Base-by-base conservation (phyloP, 2,329 filamentous ascomycete genomes). In the Colletotrichum agaves region DNA sequence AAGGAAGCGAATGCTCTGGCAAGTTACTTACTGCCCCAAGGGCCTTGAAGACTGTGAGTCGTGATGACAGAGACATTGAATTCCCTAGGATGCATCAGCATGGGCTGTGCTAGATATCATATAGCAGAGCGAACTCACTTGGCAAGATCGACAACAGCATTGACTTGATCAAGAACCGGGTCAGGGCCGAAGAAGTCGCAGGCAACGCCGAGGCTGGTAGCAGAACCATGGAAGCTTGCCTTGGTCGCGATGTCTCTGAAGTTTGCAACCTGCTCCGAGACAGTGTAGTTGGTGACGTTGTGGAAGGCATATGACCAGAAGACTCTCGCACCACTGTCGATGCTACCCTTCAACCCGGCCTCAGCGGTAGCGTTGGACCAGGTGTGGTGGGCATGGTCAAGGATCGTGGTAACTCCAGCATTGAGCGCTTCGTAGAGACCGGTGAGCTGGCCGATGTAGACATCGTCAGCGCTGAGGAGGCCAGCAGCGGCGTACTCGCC, bases 381-480 rank as follows among this genome's bases (percentile, higher is more conserved):
- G 0, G 78, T 85, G 31, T 84, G 78, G 39, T 85, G 83, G 1
- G 85, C 85, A 55, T 87, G 84, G 61, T 88, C 85, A 0, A 88
- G 76, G 0, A 79, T 78, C 0, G 83, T 84, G 0, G 85, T 88
- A 10, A 86, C 84, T 4, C 85, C 85, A 0, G 82, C 83, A 33
- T 85, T 82, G n/a, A 87, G 71, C 0, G 81, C 78, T 67, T 88
- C 85, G 2, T 84, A 79, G 1, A 85, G 73, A 0, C 84, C 84
- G 0, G 80, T 75, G 0, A 85, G 76, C 50, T 84, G 80, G 7
- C 82, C 76, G 61, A 79, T 75, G 67, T 85, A 85, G 1, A 85
- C 77, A 60, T 86, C 83, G 1, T 82, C 78, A 1, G 80, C 72
- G 0, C 74, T 80, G 67, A 80, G 81, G 5, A 76, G 69, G 4